Evolutionary conservation across 306 rosid species (phyloP).

Genomic region (Lotus japonicus): DNA sequence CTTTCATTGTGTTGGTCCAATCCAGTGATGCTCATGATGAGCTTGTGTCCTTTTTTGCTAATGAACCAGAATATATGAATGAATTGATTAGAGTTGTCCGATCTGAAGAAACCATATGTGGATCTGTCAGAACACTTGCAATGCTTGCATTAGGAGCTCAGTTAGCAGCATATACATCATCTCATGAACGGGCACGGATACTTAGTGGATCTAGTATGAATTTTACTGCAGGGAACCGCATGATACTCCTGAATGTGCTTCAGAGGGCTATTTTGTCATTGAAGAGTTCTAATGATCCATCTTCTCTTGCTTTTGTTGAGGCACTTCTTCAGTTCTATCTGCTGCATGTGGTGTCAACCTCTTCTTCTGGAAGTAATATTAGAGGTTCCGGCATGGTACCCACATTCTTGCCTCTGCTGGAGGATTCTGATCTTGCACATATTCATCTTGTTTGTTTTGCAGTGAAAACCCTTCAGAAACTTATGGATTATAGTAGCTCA

Average conservation of each 20-base stretch:
- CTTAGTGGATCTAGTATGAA: conserved; percentile 84
- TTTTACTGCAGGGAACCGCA: conserved; percentile 93
- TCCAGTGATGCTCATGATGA: conserved; percentile 92
- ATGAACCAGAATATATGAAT: conserved; percentile 92
- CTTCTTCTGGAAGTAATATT: conserved; percentile 80
- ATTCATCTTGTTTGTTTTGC: conserved; percentile 92
- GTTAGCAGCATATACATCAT: conserved; percentile 90
- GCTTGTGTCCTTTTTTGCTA: conserved; percentile 87
- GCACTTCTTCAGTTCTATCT: conserved; percentile 96
- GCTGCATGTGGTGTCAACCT: conserved; percentile 92
- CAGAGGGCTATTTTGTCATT: conserved; percentile 83
- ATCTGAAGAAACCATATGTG: conserved; percentile 77
- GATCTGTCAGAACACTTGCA: conserved; percentile 82
- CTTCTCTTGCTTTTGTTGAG: conserved; percentile 88
- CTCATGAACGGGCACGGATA: conserved; percentile 90
- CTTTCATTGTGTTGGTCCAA: conserved; percentile 86
- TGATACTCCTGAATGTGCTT: conserved; percentile 89
- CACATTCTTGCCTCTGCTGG: conserved; percentile 89
- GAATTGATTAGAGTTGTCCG: conserved; percentile 90
- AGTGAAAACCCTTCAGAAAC: conserved; percentile 94
- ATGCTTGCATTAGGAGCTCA: conserved; percentile 99
- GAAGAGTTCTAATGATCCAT: conserved; percentile 77
- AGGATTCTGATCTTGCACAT: conserved; percentile 83
- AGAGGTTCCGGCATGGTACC: conserved; percentile 99
- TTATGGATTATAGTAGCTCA: conserved; percentile 94